Evolutionary conservation across 1,284 basidiomycete genomes (phyloP).

Genomic region (Pseudozyma hubeiensis): DNA sequence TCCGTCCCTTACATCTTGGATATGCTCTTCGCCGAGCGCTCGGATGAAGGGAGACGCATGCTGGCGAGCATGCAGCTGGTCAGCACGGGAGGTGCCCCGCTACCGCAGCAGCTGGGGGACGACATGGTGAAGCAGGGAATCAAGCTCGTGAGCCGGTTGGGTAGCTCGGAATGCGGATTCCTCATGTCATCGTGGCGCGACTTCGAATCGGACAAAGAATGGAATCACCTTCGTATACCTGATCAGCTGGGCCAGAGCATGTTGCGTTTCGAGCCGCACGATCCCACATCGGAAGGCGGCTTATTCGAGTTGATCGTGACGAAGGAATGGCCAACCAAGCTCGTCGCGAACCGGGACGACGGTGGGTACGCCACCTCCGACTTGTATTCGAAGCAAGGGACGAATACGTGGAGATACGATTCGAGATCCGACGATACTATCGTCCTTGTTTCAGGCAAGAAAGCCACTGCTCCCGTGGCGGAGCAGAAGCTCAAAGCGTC

Average conservation of each 20-base stretch:
- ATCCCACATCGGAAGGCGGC: constrained; percentile 4
- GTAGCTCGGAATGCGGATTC: constrained; percentile 71
- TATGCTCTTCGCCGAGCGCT: constrained; percentile 72
- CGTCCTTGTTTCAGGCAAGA: constrained; percentile 57
- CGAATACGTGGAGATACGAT: constrained; percentile 46
- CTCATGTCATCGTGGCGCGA: constrained; percentile 74
- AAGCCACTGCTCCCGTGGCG: constrained; percentile 33
- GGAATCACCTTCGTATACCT: constrained; percentile 74
- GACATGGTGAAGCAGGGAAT: constrained; percentile 73
- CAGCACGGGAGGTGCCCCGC: constrained; percentile 70
- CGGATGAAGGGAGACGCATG: constrained; percentile 71
- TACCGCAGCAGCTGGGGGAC: constrained; percentile 74
- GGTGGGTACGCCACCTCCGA: constrained; percentile 54
- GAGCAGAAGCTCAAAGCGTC: constrained; percentile 39
- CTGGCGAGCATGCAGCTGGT: constrained; percentile 74
- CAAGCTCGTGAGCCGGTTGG: constrained; percentile 74
- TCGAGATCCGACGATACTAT: constrained; percentile 52
- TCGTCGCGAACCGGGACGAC: constrained; percentile 48
- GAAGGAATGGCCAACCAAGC: constrained; percentile 53
- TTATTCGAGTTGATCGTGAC: constrained; percentile 51
- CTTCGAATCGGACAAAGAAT: constrained; percentile 74
- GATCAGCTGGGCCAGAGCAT: constrained; percentile 53
- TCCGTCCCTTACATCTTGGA: constrained; percentile 72
- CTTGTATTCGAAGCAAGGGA: constrained; percentile 34
- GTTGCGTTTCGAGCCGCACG: constrained; percentile 42